phyloP scores from a whole-genome alignment of 805 yeast genomes.

The Saturnispora saitoi region DNA sequence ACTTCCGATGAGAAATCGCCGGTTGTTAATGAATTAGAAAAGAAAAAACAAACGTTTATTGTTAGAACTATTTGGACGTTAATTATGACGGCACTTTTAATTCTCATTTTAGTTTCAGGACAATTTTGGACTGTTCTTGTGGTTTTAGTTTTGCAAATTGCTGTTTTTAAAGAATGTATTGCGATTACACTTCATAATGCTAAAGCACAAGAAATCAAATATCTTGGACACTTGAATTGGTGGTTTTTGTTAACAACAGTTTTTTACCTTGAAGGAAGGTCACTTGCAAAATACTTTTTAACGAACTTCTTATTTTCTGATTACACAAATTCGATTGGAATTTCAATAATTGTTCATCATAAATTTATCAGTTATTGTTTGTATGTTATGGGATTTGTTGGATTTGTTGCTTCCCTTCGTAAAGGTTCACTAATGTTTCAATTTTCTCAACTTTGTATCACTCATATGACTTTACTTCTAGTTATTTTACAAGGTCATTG shows the following conservation, averaged over 20 bases:
- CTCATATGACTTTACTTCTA: conserved; percentile 85
- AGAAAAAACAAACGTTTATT: conserved; percentile 73
- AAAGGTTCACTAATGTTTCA: conserved; percentile 88
- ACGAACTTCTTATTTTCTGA: conserved; percentile 23
- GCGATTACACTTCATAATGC: conserved; percentile 72
- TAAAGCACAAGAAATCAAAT: conserved; percentile 73
- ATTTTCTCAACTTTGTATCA: conserved; percentile 85
- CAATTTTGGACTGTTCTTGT: conserved; percentile 71
- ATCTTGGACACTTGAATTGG: conserved; percentile 84
- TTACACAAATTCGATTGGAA: conserved; percentile 22
- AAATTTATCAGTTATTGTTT: conserved; percentile 75
- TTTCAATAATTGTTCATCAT: conserved; percentile 48
- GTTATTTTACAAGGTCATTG: conserved; percentile 93
- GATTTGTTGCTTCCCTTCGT: conserved; percentile 81
- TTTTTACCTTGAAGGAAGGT: conserved; percentile 83
- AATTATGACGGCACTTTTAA: conserved; percentile 76
- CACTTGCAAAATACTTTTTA: conserved; percentile 50
- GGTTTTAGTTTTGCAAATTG: conserved; percentile 65
- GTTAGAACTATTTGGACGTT: conserved; percentile 90
- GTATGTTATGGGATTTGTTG: conserved; percentile 79
- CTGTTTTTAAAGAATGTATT: conserved; percentile 88
- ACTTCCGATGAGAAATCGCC: conserved; percentile 6
- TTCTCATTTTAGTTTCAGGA: conserved; percentile 68
- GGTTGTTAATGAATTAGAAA: conserved; percentile 39
- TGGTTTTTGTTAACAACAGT: conserved; percentile 82